Conservation (phyloP, 352 stramenopile species). For the Globisporangium cederbergense region DNA sequence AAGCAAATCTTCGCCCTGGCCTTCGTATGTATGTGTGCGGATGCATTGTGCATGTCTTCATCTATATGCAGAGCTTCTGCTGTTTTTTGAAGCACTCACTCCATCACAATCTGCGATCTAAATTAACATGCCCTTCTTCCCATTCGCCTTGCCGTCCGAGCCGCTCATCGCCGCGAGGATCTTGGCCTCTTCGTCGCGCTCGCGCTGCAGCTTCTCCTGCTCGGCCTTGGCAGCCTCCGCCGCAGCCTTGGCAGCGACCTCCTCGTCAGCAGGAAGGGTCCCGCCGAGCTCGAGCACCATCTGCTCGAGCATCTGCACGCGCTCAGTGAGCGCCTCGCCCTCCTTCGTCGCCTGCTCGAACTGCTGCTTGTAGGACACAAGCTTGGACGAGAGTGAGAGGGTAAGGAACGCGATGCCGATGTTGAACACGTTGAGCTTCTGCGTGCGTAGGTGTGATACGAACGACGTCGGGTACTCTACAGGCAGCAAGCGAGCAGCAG, state of each 20-base stretch:
- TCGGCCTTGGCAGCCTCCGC: constrained; percentile 27
- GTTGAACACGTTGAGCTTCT: constrained; percentile 87
- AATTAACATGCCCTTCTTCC: constrained; percentile 66
- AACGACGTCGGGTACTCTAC: constrained; percentile 82
- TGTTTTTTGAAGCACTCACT: background rate
- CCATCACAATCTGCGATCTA: constrained; percentile 24
- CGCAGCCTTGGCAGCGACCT: constrained; percentile 25
- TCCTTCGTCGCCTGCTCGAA: constrained; percentile 36
- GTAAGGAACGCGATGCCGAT: constrained; percentile 81
- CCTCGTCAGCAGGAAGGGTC: constrained; percentile 51
- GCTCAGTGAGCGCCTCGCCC: constrained; percentile 41
- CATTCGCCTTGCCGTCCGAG: constrained; percentile 19
- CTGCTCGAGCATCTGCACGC: constrained; percentile 53
- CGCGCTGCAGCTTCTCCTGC: constrained; percentile 35
- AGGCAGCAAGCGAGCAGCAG: background rate
- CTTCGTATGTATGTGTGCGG: background rate
- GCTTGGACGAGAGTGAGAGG: constrained; percentile 80
- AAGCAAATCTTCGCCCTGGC: background rate
- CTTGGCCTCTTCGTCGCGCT: constrained; percentile 49
- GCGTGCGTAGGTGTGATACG: constrained; percentile 65
- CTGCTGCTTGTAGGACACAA: constrained; percentile 73
- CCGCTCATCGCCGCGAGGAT: constrained; percentile 24
- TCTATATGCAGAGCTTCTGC: background rate
- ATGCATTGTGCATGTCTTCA: background rate
- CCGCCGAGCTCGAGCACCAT: constrained; percentile 62